Percentiles rank a stretch among this genome's conserved stretches.
Conservation (phyloP, 257 asterid species). For the Dorcoceras hygrometricum region DNA sequence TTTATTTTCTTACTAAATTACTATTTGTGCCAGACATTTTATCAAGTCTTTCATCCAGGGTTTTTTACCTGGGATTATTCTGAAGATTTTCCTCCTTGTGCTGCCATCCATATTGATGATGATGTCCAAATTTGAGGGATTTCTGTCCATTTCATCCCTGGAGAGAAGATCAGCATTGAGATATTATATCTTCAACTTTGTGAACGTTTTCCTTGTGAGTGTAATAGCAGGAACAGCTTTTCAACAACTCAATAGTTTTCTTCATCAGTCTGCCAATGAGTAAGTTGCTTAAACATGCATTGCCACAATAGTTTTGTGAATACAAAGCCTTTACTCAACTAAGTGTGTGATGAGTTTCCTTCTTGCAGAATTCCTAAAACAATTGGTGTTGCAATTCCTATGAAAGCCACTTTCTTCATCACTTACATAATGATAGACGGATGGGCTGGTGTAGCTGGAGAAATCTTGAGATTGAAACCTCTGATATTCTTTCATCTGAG, state of each 20-base stretch:
- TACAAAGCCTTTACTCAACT: not conserved
- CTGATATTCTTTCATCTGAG: conserved; percentile 72
- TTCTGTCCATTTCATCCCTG: conserved; percentile 61
- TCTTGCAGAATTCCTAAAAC: conserved; percentile 59
- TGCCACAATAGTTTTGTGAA: not conserved
- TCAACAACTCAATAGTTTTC: conserved; percentile 60
- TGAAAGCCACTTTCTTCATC: conserved; percentile 92
- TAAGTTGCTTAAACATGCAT: conserved; percentile 35
- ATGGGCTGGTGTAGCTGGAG: conserved; percentile 97
- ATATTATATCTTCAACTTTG: conserved; percentile 74
- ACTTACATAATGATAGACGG: conserved; percentile 93
- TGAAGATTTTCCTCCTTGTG: conserved; percentile 84
- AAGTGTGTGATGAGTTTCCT: conserved; percentile 18
- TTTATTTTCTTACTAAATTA: conserved; percentile 11
- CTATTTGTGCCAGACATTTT: conserved; percentile 52
- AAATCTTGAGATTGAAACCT: conserved; percentile 76
- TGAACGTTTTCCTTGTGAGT: conserved; percentile 87
- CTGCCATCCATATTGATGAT: conserved; percentile 78
- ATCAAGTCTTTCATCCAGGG: conserved; percentile 83
- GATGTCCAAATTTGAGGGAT: conserved; percentile 88
- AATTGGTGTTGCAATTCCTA: conserved; percentile 84
- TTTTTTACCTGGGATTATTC: conserved; percentile 77
- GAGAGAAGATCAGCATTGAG: conserved; percentile 92
- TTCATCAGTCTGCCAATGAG: conserved; percentile 58
- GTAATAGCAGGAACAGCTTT: conserved; percentile 83